Evolutionary conservation across 2,329 filamentous ascomycete genomes (phyloP).

Genomic region (Fusarium fujikuroi): DNA sequence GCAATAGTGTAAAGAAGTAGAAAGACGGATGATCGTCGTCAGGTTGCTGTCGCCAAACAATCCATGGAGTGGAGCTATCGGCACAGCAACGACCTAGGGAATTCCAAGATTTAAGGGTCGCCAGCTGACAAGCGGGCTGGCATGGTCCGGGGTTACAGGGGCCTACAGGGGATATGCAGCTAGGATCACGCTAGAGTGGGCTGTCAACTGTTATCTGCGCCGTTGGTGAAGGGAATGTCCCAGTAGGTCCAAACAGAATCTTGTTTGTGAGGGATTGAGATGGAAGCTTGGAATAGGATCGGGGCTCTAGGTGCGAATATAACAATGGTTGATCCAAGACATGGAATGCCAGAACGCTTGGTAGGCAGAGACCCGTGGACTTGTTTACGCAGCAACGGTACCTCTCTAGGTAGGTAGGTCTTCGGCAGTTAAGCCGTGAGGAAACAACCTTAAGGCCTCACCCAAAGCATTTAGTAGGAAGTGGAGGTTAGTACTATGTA

Average conservation of each 20-base stretch:
- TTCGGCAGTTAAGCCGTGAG: background rate
- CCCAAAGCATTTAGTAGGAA: no score
- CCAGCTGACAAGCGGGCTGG: slow-evolving; percentile 12
- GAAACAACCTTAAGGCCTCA: background rate
- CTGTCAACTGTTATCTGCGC: slow-evolving; percentile 12
- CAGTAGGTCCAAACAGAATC: background rate
- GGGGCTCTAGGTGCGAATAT: background rate
- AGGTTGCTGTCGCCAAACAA: slow-evolving; percentile 19
- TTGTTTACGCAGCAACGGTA: slow-evolving; percentile 7
- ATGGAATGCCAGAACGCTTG: background rate
- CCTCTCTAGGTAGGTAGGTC: background rate
- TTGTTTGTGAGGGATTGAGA: background rate
- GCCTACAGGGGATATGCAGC: slow-evolving; percentile 10
- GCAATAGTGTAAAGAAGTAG: slow-evolving; percentile 5
- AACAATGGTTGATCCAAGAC: background rate
- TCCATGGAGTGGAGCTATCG: slow-evolving; percentile 17
- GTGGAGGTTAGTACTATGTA: no score
- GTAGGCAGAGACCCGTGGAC: background rate
- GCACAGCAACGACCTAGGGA: slow-evolving; percentile 21
- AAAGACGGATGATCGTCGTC: background rate
- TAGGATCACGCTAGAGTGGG: slow-evolving; percentile 10
- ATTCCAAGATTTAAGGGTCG: slow-evolving; percentile 26
- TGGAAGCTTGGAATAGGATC: background rate
- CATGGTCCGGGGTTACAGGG: slow-evolving; percentile 20
- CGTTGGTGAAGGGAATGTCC: slow-evolving; percentile 12